phyloP scores from a whole-genome alignment of 164 flowering plant genomes.

The Magnolia kwangsiensis region DNA sequence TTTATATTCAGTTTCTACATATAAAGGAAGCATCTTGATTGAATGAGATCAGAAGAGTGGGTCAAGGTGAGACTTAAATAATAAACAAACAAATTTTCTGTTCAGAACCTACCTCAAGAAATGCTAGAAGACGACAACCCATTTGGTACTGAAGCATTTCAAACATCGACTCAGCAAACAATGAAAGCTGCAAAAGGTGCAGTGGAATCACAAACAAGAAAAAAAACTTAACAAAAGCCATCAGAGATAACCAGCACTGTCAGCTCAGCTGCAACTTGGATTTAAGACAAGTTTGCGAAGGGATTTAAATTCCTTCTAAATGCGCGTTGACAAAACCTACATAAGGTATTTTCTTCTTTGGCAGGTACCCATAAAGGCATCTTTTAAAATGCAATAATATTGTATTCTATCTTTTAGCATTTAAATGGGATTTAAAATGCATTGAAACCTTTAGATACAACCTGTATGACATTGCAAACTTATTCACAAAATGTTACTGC shows the following conservation, averaged over 20 bases:
- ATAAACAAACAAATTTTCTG: neutral
- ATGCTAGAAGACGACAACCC: conserved; percentile 71
- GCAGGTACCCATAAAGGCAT: neutral
- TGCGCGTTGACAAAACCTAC: neutral
- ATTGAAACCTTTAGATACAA: too few relatives aligned
- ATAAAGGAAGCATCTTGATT: neutral
- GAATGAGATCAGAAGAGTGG: conserved; percentile 4
- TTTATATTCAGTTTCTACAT: conserved; percentile 58
- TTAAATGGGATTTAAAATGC: too few relatives aligned
- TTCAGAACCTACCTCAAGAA: conserved; percentile 68
- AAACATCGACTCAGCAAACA: conserved; percentile 83
- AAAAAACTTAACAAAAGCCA: neutral
- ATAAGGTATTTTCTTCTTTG: neutral
- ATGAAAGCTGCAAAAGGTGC: conserved; percentile 56
- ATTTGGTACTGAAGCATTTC: conserved; percentile 98
- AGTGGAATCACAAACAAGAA: conserved; percentile 1
- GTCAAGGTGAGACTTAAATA: neutral
- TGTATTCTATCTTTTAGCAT: neutral
- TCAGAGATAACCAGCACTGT: neutral
- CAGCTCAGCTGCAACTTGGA: neutral
- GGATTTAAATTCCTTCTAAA: neutral
- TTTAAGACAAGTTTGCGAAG: neutral
- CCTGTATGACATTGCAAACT: too few relatives aligned
- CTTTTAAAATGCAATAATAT: neutral
- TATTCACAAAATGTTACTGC: too few relatives aligned